Conservation (phyloP, 2,329 filamentous ascomycete genomes). For the Cladosporium colombiae region DNA sequence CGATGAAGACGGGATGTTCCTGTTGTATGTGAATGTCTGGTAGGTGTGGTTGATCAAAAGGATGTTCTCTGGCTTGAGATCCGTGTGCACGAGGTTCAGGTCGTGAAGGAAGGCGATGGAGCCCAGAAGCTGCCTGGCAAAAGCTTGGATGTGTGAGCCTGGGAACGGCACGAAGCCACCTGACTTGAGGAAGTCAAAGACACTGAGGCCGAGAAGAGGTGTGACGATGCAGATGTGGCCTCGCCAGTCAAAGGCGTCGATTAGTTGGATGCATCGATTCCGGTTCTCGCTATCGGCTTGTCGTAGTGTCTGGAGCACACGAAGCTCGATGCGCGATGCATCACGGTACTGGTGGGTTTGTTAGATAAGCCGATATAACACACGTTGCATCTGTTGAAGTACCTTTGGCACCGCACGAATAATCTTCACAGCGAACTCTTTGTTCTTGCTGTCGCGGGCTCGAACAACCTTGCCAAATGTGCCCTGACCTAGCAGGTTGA, state of each 20-base stretch:
- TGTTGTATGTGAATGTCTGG: slow-evolving; percentile 69
- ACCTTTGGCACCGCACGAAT: slow-evolving; percentile 93
- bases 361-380: neutral
- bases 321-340: slow-evolving; percentile 89
- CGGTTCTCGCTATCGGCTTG: slow-evolving; percentile 89
- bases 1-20: slow-evolving; percentile 65
- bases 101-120: slow-evolving; percentile 98
- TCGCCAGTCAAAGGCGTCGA: slow-evolving; percentile 95
- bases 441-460: slow-evolving; percentile 75
- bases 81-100: slow-evolving; percentile 93
- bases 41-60: slow-evolving; percentile 65
- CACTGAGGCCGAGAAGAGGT: slow-evolving; percentile 82
- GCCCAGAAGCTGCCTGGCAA: slow-evolving; percentile 94
- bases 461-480: slow-evolving; percentile 99
- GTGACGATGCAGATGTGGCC: slow-evolving; percentile 92
- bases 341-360: slow-evolving; percentile 67
- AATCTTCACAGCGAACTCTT: slow-evolving; percentile 94
- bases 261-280: slow-evolving; percentile 94
- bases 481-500: slow-evolving; percentile 88
- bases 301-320: slow-evolving; percentile 87
- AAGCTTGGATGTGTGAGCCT: slow-evolving; percentile 96
- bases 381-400: neutral
- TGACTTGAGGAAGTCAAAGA: slow-evolving; percentile 96
- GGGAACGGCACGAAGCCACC: slow-evolving; percentile 96
- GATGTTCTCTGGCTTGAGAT: slow-evolving; percentile 69